These are phyloP conservation scores for Calonectria hawksworthii DNA, from an alignment of 2,329 filamentous ascomycete genomes.

Conservation along the genomic window DNA sequence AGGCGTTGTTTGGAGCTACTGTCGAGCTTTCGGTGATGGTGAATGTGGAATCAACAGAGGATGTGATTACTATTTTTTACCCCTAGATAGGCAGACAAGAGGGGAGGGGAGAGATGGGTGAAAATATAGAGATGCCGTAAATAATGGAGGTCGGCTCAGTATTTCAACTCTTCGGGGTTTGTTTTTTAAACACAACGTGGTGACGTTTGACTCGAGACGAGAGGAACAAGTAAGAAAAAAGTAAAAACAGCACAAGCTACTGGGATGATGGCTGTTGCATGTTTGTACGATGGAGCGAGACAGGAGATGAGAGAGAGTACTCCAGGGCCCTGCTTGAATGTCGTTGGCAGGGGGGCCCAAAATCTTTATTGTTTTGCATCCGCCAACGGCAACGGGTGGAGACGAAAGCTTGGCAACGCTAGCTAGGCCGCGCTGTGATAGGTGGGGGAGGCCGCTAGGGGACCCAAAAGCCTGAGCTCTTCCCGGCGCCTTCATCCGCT, in stretches of 20 bases:
- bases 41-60: conserved; percentile 2
- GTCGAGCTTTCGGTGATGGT: conserved; percentile 13
- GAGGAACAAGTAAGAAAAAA: conserved; percentile 9
- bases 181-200: neutral
- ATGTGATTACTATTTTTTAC: neutral
- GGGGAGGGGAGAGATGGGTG: neutral
- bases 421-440: conserved; percentile 10
- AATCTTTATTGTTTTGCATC: conserved; percentile 17
- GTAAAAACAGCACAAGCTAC: conserved; percentile 8
- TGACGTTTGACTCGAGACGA: conserved; percentile 22
- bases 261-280: conserved; percentile 23
- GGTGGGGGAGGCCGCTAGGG: neutral
- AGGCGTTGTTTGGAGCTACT: neutral
- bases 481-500: conserved; percentile 6
- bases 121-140: neutral
- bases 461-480: conserved; percentile 5
- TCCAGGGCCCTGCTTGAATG: conserved; percentile 11
- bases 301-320: conserved; percentile 14
- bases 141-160: neutral
- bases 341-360: conserved; percentile 12
- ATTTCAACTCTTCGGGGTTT: conserved; percentile 2
- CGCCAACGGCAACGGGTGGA: conserved; percentile 14
- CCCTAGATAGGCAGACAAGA: neutral
- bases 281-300: conserved; percentile 19
- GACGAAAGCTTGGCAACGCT: conserved; percentile 5